Evolutionary conservation across 2,329 filamentous ascomycete species (phyloP).

Genomic region (Neonectria magnoliae): DNA sequence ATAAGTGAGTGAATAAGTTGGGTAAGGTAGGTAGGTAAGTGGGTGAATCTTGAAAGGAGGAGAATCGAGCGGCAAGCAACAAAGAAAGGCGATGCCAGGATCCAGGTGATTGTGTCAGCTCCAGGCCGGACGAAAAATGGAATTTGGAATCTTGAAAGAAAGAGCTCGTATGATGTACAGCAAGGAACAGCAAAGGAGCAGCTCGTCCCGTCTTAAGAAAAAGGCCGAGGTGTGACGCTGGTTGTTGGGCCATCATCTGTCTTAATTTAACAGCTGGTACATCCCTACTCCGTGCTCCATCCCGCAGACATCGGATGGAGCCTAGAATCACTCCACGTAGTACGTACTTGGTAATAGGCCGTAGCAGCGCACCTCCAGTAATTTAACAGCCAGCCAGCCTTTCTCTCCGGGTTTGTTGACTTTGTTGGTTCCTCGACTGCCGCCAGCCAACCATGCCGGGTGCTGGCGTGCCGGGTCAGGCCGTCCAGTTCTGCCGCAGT

Average conservation of each 20-base stretch:
- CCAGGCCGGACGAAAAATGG: conserved; percentile 11
- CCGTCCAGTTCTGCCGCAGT: conserved; percentile 15
- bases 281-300: conserved; percentile 7
- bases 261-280: conserved; percentile 41
- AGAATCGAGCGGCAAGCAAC: conserved; percentile 5
- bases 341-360: neutral
- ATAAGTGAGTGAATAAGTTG: neutral
- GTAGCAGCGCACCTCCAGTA: conserved; percentile 19
- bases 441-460: conserved; percentile 28
- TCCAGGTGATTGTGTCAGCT: conserved; percentile 1
- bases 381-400: conserved; percentile 21
- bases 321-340: neutral
- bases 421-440: conserved; percentile 27
- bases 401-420: conserved; percentile 22
- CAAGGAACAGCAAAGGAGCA: conserved; percentile 19
- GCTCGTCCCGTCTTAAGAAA: conserved; percentile 21
- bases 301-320: neutral
- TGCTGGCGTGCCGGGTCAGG: conserved; percentile 6
- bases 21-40: neutral
- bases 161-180: conserved; percentile 2
- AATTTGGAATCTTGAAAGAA: neutral
- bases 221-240: conserved; percentile 28
- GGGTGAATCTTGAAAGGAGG: neutral
- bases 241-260: conserved; percentile 30
- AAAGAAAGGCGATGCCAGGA: conserved; percentile 3